Conservation (phyloP, 2,329 filamentous ascomycete species). For the Neonectria hederae region DNA sequence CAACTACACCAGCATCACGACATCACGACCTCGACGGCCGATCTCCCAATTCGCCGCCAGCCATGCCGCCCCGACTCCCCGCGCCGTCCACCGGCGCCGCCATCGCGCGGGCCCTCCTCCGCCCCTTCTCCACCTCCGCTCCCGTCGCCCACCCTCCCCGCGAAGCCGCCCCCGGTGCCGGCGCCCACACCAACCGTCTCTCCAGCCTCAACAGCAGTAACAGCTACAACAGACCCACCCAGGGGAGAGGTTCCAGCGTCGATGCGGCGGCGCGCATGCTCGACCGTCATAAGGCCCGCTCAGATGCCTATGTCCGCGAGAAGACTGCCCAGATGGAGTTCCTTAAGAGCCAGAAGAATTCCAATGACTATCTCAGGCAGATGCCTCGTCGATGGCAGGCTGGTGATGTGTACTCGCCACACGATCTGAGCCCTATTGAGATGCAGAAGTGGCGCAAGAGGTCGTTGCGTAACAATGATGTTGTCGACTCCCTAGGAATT, state of each 20-base stretch:
- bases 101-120: constrained; percentile 28
- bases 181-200: constrained; percentile 31
- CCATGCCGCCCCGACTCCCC: constrained; percentile 55
- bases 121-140: constrained; percentile 46
- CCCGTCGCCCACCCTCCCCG: constrained; percentile 38
- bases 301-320: constrained; percentile 34
- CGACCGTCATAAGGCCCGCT: constrained; percentile 38
- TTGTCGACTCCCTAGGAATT: constrained; percentile 81
- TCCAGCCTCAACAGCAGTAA: constrained; percentile 37
- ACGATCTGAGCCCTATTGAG: constrained; percentile 82
- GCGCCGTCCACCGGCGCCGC: constrained; percentile 34
- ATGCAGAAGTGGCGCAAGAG: constrained; percentile 80
- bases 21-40: constrained; percentile 8
- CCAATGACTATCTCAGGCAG: constrained; percentile 67
- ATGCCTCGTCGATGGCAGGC: constrained; percentile 75
- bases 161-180: constrained; percentile 31
- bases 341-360: constrained; percentile 51
- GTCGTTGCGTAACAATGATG: constrained; percentile 70
- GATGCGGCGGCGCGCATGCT: constrained; percentile 45
- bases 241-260: constrained; percentile 24
- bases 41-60: constrained; percentile 32
- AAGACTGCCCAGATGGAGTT: constrained; percentile 50
- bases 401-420: constrained; percentile 91
- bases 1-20: constrained; percentile 32
- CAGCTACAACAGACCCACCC: constrained; percentile 7